Conservation (phyloP, 2,329 filamentous ascomycete genomes). For the Aspergillus luchuensis region DNA sequence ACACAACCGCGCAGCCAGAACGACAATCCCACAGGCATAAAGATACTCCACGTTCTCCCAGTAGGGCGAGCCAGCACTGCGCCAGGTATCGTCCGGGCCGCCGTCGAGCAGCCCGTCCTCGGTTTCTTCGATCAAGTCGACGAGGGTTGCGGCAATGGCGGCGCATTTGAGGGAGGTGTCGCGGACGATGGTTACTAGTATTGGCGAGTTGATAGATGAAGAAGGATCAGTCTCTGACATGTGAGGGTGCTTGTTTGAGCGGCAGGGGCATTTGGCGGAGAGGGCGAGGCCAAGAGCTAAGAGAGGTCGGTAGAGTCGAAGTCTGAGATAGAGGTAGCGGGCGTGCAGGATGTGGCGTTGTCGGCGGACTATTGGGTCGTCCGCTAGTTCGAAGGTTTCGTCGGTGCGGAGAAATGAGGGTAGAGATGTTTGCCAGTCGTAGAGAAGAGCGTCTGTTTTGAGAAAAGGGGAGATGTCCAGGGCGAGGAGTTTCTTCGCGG, state of each 20-base stretch:
- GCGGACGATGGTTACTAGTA: constrained; percentile 13
- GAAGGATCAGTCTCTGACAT: neutral
- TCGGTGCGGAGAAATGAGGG: constrained; percentile 23
- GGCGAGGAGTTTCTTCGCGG: constrained; percentile 25
- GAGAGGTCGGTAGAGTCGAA: constrained; percentile 21
- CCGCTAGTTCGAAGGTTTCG: neutral
- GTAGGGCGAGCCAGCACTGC: constrained; percentile 7
- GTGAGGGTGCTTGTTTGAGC: constrained; percentile 7
- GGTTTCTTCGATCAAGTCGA: constrained; percentile 6
- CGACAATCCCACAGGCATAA: constrained; percentile 16
- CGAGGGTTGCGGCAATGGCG: constrained; percentile 10
- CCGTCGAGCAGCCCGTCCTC: constrained; percentile 12
- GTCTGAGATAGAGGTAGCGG: constrained; percentile 27
- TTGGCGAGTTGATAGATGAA: constrained; percentile 9
- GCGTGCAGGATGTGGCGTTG: constrained; percentile 29
- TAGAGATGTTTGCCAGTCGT: constrained; percentile 27
- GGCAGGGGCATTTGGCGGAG: constrained; percentile 13
- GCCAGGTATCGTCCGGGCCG: neutral
- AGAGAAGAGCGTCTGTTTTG: constrained; percentile 21
- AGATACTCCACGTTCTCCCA: constrained; percentile 23
- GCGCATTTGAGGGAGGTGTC: constrained; percentile 18
- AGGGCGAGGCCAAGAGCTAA: constrained; percentile 15
- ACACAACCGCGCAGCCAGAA: constrained; percentile 15
- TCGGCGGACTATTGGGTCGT: constrained; percentile 24
- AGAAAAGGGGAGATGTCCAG: constrained; percentile 23